phyloP scores from a whole-genome alignment of 2,329 filamentous ascomycete genomes.

The Botrytis galanthina region DNA sequence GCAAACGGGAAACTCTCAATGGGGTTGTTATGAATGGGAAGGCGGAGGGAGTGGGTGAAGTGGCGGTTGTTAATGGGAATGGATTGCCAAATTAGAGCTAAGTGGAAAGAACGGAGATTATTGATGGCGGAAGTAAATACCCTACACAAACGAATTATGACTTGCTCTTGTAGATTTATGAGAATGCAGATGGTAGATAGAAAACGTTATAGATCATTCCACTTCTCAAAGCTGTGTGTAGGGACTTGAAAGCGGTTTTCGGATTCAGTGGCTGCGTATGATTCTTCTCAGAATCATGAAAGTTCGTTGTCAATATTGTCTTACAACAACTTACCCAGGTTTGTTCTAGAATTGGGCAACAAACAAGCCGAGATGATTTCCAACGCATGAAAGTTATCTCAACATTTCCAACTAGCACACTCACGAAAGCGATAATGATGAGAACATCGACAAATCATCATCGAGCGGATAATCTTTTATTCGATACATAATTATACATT shows the following conservation, averaged over 20 bases:
- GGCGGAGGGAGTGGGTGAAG: constrained; percentile 23
- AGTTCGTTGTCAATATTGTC: not conserved
- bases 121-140: not conserved
- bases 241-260: too few species aligned
- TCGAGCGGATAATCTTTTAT: not conserved
- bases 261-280: not conserved
- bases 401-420: not conserved
- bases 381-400: not conserved
- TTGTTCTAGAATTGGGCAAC: not conserved
- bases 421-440: not conserved
- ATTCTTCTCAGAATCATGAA: not conserved
- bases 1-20: not conserved
- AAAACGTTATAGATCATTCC: not conserved
- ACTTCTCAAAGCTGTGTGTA: not conserved
- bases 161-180: not conserved
- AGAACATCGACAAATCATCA: not conserved
- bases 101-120: not conserved
- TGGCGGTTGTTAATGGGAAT: constrained; percentile 25
- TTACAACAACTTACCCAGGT: not conserved
- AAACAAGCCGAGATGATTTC: not conserved
- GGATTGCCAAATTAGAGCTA: constrained; percentile 10
- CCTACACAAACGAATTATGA: not conserved
- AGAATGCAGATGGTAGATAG: not conserved
- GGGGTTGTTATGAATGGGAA: constrained; percentile 24
- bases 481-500: not conserved